phyloP scores from a whole-genome alignment of 1,284 basidiomycete genomes.

The Ceratorhiza oryzae-sativae region DNA sequence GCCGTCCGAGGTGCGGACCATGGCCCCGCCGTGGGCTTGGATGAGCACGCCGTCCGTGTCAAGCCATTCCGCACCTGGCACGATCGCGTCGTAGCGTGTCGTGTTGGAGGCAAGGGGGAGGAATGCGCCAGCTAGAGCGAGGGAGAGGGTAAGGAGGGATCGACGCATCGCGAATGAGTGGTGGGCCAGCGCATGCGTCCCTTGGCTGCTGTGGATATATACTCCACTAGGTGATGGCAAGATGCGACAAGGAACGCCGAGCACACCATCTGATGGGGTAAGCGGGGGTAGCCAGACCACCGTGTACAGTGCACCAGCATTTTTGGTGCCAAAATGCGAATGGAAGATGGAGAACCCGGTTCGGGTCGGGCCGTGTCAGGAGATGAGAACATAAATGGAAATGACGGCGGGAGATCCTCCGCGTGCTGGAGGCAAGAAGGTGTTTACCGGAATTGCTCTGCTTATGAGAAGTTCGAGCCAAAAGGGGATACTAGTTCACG shows the following conservation, averaged over 20 bases:
- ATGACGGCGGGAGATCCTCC: neutral
- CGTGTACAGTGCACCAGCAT: neutral
- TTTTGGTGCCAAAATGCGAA: neutral
- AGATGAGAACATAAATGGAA: conserved; percentile 1
- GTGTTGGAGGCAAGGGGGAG: conserved; percentile 17
- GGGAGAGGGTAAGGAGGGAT: neutral
- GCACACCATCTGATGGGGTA: conserved; percentile 7
- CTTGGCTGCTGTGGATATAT: neutral
- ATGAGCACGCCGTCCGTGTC: conserved; percentile 45
- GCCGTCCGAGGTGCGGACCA: conserved; percentile 42
- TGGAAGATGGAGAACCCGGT: conserved; percentile 36
- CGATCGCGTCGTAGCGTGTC: conserved; percentile 40
- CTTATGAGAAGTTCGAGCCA: neutral
- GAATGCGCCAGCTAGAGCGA: neutral
- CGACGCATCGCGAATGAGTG: no score
- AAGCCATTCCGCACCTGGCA: conserved; percentile 45
- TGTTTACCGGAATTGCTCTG: neutral
- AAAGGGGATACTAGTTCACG: neutral
- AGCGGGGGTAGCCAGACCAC: neutral
- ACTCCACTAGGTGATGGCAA: neutral
- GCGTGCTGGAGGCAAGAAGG: neutral
- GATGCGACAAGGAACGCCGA: conserved; percentile 2
- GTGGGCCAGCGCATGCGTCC: no score
- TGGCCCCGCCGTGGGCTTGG: conserved; percentile 43
- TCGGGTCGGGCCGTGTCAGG: conserved; percentile 30